phyloP scores from a whole-genome alignment of 202 grass and related monocot species.

The Elaeis oleifera region DNA sequence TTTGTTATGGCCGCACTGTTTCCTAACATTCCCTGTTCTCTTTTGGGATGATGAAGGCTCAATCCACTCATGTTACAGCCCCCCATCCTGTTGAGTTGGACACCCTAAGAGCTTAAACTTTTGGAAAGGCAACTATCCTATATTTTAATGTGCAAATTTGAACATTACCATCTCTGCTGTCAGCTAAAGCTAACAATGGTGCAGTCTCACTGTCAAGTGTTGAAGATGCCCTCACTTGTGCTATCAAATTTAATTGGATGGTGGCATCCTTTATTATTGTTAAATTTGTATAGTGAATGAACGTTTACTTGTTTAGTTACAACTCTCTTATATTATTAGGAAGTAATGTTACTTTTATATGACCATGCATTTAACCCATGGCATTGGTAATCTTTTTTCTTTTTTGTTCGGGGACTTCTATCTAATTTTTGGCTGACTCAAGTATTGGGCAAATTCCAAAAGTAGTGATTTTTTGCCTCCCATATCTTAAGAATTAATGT shows the following conservation, averaged over 20 bases:
- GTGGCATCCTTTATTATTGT: conserved; percentile 35
- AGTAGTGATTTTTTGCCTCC: too few relatives aligned
- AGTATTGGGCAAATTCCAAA: too few relatives aligned
- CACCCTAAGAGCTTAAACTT: too few relatives aligned
- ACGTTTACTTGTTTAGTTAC: conserved; percentile 22
- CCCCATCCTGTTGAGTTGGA: conserved; percentile 15
- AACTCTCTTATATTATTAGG: conserved; percentile 22
- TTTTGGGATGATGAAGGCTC: conserved; percentile 4
- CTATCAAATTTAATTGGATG: conserved; percentile 10
- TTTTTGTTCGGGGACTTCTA: too few relatives aligned
- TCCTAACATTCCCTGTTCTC: conserved; percentile 43
- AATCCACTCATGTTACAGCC: background rate
- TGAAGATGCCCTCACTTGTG: conserved; percentile 22
- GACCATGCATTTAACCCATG: too few relatives aligned
- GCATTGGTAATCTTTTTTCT: too few relatives aligned
- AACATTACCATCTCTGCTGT: background rate
- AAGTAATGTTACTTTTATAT: background rate
- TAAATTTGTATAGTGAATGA: conserved; percentile 37
- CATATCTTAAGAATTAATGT: too few relatives aligned
- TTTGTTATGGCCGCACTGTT: conserved; percentile 81
- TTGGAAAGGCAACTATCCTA: too few relatives aligned
- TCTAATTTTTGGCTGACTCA: too few relatives aligned
- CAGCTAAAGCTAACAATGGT: conserved; percentile 9
- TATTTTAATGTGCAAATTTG: too few relatives aligned
- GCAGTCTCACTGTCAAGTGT: conserved; percentile 5